Conservation (phyloP, 169 alveolate species). For the Eimeria falciformis region DNA sequence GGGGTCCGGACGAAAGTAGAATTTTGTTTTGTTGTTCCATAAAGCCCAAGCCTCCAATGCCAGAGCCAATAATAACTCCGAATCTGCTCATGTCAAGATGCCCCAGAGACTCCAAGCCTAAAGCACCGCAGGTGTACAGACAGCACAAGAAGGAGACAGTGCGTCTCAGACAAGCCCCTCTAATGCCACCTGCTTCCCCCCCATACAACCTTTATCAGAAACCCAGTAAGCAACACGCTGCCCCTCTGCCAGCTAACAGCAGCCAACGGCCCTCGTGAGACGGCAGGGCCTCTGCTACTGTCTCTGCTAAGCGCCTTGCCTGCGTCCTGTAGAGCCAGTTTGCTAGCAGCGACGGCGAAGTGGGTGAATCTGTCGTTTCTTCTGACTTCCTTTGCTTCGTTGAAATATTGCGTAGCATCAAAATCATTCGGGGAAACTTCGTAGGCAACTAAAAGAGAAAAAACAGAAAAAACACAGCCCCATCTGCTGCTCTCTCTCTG, state of each 20-base stretch:
- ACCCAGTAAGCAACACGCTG: too few relatives aligned
- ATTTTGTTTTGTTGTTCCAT: constrained; percentile 81
- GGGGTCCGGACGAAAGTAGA: constrained; percentile 80
- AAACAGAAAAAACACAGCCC: background rate
- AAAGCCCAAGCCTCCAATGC: constrained; percentile 83
- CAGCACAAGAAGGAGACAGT: background rate
- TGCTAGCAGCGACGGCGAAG: constrained; percentile 85
- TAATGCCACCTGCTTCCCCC: too few relatives aligned
- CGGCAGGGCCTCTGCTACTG: too few relatives aligned
- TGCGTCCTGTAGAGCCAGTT: constrained; percentile 84
- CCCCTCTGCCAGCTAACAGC: too few relatives aligned
- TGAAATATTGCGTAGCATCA: constrained; percentile 81
- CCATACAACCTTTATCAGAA: background rate
- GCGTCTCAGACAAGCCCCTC: background rate
- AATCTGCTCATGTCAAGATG: constrained; percentile 78
- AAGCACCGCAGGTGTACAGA: too few relatives aligned
- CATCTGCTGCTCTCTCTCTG: background rate
- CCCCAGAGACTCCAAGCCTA: background rate
- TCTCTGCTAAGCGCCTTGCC: constrained; percentile 68
- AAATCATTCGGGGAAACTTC: constrained; percentile 77
- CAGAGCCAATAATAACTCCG: constrained; percentile 84
- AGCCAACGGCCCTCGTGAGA: too few relatives aligned
- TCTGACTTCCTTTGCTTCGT: constrained; percentile 81
- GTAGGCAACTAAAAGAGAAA: constrained; percentile 79
- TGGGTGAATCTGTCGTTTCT: constrained; percentile 84